Conservation (phyloP, 768 basidiomycete species). For the Hygrophoropsis aurantiaca region DNA sequence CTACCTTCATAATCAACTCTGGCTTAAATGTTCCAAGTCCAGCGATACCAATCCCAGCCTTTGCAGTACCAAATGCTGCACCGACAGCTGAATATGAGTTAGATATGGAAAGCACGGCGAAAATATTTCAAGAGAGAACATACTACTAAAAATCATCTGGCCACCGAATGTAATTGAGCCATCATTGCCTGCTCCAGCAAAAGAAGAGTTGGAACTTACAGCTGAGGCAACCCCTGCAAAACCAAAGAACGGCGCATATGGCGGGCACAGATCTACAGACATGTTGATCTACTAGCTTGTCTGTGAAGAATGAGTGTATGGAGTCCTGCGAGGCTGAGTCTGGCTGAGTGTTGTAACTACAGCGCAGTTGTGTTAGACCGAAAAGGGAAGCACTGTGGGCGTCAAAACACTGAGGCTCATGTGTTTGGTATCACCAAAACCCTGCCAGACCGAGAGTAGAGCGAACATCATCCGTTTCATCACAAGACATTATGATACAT, state of each 20-base stretch:
- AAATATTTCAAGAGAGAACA: constrained; percentile 33
- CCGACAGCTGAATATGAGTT: constrained; percentile 68
- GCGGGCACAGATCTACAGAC: constrained; percentile 69
- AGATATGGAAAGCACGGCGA: constrained; percentile 3
- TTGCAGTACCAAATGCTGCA: constrained; percentile 94
- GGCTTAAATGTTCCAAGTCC: constrained; percentile 92
- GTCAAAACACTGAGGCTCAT: too few relatives aligned
- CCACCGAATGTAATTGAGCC: too few relatives aligned
- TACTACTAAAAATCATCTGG: constrained; percentile 98
- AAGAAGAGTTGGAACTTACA: constrained; percentile 46
- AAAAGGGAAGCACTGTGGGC: too few relatives aligned
- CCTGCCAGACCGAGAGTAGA: too few relatives aligned
- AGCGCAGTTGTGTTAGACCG: too few relatives aligned
- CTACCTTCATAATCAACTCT: constrained; percentile 98
- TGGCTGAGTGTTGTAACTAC: background rate
- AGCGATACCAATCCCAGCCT: constrained; percentile 95
- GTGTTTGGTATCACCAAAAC: too few relatives aligned
- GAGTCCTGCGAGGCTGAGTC: too few relatives aligned
- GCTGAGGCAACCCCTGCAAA: constrained; percentile 95
- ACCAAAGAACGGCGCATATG: constrained; percentile 97
- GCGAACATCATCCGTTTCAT: too few relatives aligned
- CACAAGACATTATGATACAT: too few relatives aligned
- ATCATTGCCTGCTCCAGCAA: constrained; percentile 13
- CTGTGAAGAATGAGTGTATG: constrained; percentile 34
- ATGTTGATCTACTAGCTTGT: too few relatives aligned